phyloP scores from a whole-genome alignment of 768 basidiomycete species.

The Kwoniella dejecticola region DNA sequence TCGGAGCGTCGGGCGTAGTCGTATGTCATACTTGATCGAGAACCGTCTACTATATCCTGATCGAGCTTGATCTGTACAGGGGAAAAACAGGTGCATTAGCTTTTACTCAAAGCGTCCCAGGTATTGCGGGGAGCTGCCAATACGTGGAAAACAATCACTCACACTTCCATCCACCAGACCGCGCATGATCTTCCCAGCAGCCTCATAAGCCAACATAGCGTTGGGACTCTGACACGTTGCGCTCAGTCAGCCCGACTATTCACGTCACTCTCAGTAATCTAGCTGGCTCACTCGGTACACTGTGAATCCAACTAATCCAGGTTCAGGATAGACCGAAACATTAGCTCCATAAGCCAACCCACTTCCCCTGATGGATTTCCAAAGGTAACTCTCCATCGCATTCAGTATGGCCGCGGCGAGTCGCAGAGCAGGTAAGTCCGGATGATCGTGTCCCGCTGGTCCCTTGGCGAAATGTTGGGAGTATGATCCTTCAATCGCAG shows the following conservation, averaged over 20 bases:
- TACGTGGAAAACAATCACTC: conserved; percentile 36
- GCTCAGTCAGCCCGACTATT: neutral
- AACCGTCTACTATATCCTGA: conserved; percentile 78
- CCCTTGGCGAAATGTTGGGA: conserved; percentile 75
- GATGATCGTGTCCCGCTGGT: conserved; percentile 75
- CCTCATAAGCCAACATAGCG: conserved; percentile 70
- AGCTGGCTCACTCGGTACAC: conserved; percentile 64
- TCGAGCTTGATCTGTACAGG: conserved; percentile 58
- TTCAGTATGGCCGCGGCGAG: conserved; percentile 86
- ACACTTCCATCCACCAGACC: conserved; percentile 83
- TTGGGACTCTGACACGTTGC: conserved; percentile 41
- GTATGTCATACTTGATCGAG: conserved; percentile 89
- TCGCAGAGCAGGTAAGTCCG: conserved; percentile 79
- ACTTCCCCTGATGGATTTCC: conserved; percentile 89
- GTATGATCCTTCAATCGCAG: conserved; percentile 92
- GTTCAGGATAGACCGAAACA: conserved; percentile 71
- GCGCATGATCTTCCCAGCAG: conserved; percentile 73
- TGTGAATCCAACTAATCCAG: conserved; percentile 72
- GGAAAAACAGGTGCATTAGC: neutral
- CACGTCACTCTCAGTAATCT: too few relatives aligned
- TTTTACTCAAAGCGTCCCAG: too few relatives aligned
- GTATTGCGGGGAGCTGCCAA: too few relatives aligned
- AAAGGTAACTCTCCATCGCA: conserved; percentile 90
- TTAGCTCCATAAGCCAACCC: conserved; percentile 94
- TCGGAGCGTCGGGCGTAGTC: conserved; percentile 76